These are phyloP conservation scores for Groenewaldozyma salmanticensis DNA, from an alignment of 805 yeast genomes.

Conservation along the genomic window DNA sequence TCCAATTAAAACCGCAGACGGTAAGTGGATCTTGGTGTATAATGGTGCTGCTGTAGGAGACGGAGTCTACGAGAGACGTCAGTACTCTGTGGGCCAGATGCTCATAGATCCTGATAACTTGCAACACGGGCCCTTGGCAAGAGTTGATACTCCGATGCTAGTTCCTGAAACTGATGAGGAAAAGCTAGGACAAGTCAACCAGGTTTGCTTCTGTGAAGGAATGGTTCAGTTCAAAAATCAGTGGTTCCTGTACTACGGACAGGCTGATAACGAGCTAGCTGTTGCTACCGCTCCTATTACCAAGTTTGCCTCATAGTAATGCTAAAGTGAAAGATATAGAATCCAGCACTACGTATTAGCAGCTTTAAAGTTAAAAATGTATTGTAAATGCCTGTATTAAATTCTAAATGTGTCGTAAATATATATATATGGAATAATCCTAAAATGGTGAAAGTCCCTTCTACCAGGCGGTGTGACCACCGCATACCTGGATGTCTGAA, in stretches of 20 bases:
- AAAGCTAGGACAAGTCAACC: slow-evolving; percentile 5
- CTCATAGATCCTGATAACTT: slow-evolving; percentile 4
- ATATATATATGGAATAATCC: too few species aligned
- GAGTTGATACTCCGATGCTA: slow-evolving; percentile 5
- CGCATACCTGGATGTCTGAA: slow-evolving; percentile 50
- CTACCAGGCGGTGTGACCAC: slow-evolving; percentile 32
- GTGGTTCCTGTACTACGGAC: slow-evolving; percentile 9
- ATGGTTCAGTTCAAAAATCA: slow-evolving; percentile 5
- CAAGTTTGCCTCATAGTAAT: too few species aligned
- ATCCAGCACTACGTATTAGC: too few species aligned
- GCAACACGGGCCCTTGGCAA: slow-evolving; percentile 5
- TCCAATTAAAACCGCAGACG: slow-evolving; percentile 6
- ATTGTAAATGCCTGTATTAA: too few species aligned
- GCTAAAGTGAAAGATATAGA: too few species aligned
- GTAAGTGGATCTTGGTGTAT: slow-evolving; percentile 7
- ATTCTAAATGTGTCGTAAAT: too few species aligned
- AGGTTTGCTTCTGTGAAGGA: slow-evolving; percentile 9
- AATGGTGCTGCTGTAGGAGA: slow-evolving; percentile 6
- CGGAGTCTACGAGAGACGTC: slow-evolving; percentile 1
- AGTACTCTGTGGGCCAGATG: slow-evolving; percentile 10
- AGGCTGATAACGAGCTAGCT: slow-evolving; percentile 6
- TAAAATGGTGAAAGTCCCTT: background rate
- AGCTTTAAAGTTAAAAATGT: too few species aligned
- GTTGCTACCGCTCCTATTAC: slow-evolving; percentile 5
- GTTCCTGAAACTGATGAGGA: slow-evolving; percentile 5